Conservation (phyloP, 495 filamentous ascomycete genomes). For the Saxophila tyrrhenica region DNA sequence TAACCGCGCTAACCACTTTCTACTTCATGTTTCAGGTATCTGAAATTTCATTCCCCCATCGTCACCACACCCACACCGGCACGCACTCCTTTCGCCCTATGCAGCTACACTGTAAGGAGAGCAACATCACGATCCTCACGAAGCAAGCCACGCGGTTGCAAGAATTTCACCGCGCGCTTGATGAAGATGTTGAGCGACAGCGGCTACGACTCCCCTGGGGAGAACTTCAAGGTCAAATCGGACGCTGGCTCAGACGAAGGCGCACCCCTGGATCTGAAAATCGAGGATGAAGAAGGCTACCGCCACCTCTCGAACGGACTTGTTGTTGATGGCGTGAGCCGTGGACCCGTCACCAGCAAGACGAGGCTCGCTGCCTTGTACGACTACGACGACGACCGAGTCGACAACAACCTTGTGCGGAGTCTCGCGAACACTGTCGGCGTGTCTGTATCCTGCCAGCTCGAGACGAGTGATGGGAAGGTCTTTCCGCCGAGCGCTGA, state of each 20-base stretch:
- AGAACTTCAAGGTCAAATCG: neutral
- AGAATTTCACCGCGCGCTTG: neutral
- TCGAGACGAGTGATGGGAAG: neutral
- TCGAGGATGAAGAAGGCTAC: neutral
- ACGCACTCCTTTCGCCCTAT: neutral
- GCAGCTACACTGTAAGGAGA: neutral
- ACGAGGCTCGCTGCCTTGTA: neutral
- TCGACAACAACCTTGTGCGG: neutral
- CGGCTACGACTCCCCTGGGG: neutral
- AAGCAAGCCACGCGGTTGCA: no score
- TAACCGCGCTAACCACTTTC: neutral
- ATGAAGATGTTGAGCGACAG: neutral
- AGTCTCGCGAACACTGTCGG: neutral
- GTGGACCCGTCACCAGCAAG: neutral
- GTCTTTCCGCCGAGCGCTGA: neutral
- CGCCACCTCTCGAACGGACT: neutral
- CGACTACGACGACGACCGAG: neutral
- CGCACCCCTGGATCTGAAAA: neutral
- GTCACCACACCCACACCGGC: neutral
- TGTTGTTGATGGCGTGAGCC: neutral
- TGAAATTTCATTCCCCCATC: no score
- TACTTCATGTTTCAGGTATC: neutral
- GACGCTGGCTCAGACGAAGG: neutral
- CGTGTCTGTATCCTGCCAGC: neutral
- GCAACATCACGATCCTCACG: neutral